Evolutionary conservation across 2,329 filamentous ascomycete species (phyloP).

Genomic region (Cladophialophora immunda): DNA sequence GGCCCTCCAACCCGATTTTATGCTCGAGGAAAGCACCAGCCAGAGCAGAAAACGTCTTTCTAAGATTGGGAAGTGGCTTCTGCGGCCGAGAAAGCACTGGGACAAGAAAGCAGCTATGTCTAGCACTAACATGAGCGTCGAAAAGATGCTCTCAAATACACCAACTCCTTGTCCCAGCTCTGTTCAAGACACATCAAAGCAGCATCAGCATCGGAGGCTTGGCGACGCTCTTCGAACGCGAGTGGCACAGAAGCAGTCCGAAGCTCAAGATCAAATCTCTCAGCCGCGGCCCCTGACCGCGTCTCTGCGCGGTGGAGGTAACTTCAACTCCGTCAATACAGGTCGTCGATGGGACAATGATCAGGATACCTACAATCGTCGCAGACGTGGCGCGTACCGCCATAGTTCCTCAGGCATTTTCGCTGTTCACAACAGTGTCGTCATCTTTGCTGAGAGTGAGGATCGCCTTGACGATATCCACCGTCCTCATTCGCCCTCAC

Average conservation of each 20-base stretch:
- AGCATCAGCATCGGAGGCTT: neutral
- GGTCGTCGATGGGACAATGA: neutral
- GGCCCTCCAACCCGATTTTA: neutral
- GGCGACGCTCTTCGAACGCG: constrained; percentile 4
- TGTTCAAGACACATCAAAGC: neutral
- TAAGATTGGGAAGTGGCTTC: constrained; percentile 1
- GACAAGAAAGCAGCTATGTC: neutral
- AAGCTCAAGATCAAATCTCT: neutral
- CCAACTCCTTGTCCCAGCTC: neutral
- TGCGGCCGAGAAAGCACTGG: neutral
- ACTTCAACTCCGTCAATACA: neutral
- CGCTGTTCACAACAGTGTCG: neutral
- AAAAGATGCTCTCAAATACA: neutral
- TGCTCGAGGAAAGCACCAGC: neutral
- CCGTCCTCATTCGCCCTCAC: neutral
- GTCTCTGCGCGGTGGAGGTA: constrained; percentile 21
- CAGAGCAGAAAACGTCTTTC: constrained; percentile 12
- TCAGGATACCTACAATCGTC: neutral
- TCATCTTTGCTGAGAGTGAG: neutral
- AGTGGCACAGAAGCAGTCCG: constrained; percentile 4
- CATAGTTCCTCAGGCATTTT: neutral
- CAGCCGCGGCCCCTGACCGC: neutral
- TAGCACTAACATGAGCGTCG: neutral
- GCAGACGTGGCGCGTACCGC: neutral
- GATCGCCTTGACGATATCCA: neutral